Percentiles rank a stretch among this genome's conserved stretches.
Evolutionary conservation across 2,329 filamentous ascomycete species (phyloP).

Genomic region (Cadophora gregata): DNA sequence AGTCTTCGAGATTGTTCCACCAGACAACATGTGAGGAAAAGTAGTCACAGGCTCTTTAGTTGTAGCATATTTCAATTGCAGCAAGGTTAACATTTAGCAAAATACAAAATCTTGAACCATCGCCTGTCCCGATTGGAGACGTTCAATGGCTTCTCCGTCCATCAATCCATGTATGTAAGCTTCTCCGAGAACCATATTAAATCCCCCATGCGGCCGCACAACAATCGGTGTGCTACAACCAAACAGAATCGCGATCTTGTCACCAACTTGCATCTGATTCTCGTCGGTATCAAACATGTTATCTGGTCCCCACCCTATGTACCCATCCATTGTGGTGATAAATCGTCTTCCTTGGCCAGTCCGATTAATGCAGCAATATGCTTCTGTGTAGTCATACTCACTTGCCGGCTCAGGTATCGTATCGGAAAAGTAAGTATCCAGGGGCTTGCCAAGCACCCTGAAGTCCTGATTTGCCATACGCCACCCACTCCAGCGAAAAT

Average conservation of each 20-base stretch:
- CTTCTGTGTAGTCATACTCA: slow-evolving; percentile 29
- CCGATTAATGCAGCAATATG: slow-evolving; percentile 24
- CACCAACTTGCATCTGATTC: slow-evolving; percentile 22
- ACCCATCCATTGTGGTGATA: slow-evolving; percentile 26
- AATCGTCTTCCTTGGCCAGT: slow-evolving; percentile 24
- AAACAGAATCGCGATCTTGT: slow-evolving; percentile 31
- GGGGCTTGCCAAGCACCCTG: neutral
- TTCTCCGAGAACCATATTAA: slow-evolving; percentile 31
- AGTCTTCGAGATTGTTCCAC: no score
- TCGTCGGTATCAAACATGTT: slow-evolving; percentile 21
- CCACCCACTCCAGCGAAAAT: slow-evolving; percentile 28
- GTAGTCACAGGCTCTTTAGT: no score
- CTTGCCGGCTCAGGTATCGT: slow-evolving; percentile 20
- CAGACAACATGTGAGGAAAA: no score
- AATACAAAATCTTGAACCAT: neutral
- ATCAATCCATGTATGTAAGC: slow-evolving; percentile 36
- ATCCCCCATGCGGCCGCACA: slow-evolving; percentile 13
- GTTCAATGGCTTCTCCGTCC: slow-evolving; percentile 28
- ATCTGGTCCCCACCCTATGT: slow-evolving; percentile 31
- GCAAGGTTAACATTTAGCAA: neutral
- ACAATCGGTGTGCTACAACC: slow-evolving; percentile 34
- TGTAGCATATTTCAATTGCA: neutral
- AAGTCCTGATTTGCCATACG: slow-evolving; percentile 23
- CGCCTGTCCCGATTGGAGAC: neutral
- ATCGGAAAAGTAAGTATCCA: slow-evolving; percentile 25